Conservation (phyloP, 2,329 filamentous ascomycete genomes). For the Purpureocillium lavendulum region DNA sequence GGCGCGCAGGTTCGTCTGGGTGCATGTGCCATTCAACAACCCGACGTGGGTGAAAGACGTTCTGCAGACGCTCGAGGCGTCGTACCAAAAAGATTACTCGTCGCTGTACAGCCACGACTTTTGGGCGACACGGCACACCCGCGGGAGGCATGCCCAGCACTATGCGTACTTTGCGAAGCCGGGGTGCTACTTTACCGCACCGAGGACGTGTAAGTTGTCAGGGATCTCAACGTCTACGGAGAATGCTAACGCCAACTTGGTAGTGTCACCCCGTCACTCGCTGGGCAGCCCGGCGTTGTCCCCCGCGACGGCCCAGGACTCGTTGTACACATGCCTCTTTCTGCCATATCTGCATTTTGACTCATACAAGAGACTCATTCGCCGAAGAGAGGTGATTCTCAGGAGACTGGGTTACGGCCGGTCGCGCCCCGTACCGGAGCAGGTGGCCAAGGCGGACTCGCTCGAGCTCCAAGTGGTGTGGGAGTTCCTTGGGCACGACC, state of each 20-base stretch:
- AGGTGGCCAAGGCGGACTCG: conserved; percentile 44
- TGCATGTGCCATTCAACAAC: conserved; percentile 49
- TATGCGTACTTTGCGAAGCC: conserved; percentile 42
- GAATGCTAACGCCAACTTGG: no score
- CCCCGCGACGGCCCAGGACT: conserved; percentile 14
- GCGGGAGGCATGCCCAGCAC: conserved; percentile 38
- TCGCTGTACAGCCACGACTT: conserved; percentile 36
- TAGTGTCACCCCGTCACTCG: conserved; percentile 28
- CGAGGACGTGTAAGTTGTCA: conserved; percentile 19
- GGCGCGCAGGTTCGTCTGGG: conserved; percentile 46
- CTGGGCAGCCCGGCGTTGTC: conserved; percentile 19
- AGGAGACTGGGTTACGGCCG: conserved; percentile 44
- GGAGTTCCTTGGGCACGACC: conserved; percentile 53
- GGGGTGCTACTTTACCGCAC: conserved; percentile 36
- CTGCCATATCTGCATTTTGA: conserved; percentile 58
- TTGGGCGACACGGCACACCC: conserved; percentile 39
- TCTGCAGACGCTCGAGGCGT: conserved; percentile 32
- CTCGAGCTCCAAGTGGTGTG: conserved; percentile 53
- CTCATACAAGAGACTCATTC: conserved; percentile 49
- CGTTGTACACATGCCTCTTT: conserved; percentile 39
- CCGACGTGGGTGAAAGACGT: conserved; percentile 49
- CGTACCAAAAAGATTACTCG: conserved; percentile 26
- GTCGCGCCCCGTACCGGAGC: conserved; percentile 44
- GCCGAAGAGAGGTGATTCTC: conserved; percentile 45
- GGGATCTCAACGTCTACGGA: accelerated